phyloP scores from a whole-genome alignment of 306 rosid species.

The Rosa multiflora region DNA sequence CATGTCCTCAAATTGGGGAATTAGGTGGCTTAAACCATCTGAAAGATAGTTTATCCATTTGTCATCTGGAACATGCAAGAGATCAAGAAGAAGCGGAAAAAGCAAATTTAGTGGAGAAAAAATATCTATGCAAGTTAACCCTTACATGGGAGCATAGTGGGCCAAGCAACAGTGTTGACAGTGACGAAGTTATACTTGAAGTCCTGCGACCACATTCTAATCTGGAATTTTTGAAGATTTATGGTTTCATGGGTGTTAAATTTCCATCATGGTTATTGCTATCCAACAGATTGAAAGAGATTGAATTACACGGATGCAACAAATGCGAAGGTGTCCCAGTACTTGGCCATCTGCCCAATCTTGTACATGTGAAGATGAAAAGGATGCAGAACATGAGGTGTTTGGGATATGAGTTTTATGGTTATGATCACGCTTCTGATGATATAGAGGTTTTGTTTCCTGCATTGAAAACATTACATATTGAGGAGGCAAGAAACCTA shows the following conservation, averaged over 20 bases:
- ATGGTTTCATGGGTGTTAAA: not conserved
- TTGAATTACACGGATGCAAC: not conserved
- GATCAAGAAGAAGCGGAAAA: not conserved
- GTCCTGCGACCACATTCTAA: not conserved
- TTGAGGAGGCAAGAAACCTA: not conserved
- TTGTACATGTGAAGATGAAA: not conserved
- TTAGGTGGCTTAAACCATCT: not conserved
- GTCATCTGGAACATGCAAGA: not conserved
- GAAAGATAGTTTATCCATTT: not conserved
- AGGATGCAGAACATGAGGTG: not conserved
- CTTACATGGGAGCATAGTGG: not conserved
- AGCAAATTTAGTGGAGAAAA: not conserved
- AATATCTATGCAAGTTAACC: not conserved
- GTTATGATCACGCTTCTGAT: not conserved
- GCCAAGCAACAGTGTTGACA: not conserved
- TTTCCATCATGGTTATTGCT: not conserved
- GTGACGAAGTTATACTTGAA: not conserved
- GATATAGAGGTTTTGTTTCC: not conserved
- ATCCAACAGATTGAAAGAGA: not conserved
- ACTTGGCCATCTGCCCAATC: not conserved
- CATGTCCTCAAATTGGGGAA: not conserved
- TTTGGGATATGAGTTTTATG: not conserved
- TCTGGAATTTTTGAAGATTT: not conserved
- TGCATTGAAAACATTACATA: not conserved
- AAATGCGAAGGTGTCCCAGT: not conserved